These are phyloP conservation scores for Dryas octopetala DNA, from an alignment of 306 rosid genomes.

Conservation along the genomic window DNA sequence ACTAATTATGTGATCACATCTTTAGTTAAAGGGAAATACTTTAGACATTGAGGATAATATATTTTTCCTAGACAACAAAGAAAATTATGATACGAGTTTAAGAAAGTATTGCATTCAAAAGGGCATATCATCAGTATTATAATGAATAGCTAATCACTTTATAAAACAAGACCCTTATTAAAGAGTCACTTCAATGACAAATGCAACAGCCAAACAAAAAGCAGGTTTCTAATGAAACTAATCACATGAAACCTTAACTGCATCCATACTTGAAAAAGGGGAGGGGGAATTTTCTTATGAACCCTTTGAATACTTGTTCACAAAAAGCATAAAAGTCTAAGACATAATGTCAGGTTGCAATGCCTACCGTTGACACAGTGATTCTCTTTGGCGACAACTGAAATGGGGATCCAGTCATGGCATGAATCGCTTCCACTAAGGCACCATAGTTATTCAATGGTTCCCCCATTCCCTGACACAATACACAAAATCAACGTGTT, in stretches of 20 bases:
- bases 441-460: slow-evolving; percentile 84
- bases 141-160: too few relatives aligned
- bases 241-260: too few relatives aligned
- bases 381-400: slow-evolving; percentile 76
- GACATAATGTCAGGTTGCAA: background rate
- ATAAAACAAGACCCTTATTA: too few relatives aligned
- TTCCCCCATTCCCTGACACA: slow-evolving; percentile 91
- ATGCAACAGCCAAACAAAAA: too few relatives aligned
- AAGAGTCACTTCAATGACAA: too few relatives aligned
- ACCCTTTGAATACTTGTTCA: background rate
- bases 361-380: slow-evolving; percentile 76
- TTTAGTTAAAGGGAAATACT: background rate
- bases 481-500: background rate
- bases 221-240: too few relatives aligned
- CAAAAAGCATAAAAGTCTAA: background rate
- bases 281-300: background rate
- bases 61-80: too few relatives aligned
- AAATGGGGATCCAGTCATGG: slow-evolving; percentile 81
- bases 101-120: too few relatives aligned
- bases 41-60: too few relatives aligned
- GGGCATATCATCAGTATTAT: too few relatives aligned
- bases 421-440: slow-evolving; percentile 73
- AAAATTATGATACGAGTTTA: too few relatives aligned
- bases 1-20: background rate
- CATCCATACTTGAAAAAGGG: too few relatives aligned